Base-by-base conservation (phyloP, 257 asterid species). In the Solanum pinnatisectum region DNA sequence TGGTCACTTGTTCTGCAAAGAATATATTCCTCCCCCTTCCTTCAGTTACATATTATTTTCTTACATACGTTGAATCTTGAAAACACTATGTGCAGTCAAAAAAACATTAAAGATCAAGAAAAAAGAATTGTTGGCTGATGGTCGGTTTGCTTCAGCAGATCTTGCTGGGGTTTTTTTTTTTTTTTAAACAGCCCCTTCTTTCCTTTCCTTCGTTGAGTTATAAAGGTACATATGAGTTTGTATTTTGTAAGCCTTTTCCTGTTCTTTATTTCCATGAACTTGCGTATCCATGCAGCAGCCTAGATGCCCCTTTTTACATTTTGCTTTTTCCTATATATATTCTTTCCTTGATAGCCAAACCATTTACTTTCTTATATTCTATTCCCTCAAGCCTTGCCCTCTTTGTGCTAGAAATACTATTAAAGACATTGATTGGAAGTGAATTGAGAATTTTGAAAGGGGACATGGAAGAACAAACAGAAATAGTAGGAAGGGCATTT, bases 401-500 rank as follows among this genome's bases (percentile, higher is more conserved):
- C 86, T 73, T 22, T 76, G 83, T 12, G 25, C 67, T 81, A 46
- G 68, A 46, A 27, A 27, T 81, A 16, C 36, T 52, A 30, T 27
- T 27, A 8, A 81, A 30, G 42, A 81, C 67, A 76, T 23, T 5
- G 2, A 27, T 27, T 2, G 3, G 33, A 46, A 37, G 78, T 85
- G 23, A 15, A 42, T 67, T 65, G 81, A 85, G 81, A 65, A 15
- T 46, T 32, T 81, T 81, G 85, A 81, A 30, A 81, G 59, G 22
- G 60, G 68, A 77, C 35, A 93, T 94, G 95, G 95, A 91, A 77
- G 93, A 88, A 84, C 89, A 89, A 82, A 84, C 89, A 65, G 92
- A 92, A 77, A 46, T 84, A 39, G 94, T 93, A 81, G 96, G 92
- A 44, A 88, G 88, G 87, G 93, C 95, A 78, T 93, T 94, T 87